Evolutionary conservation across 164 flowering plant genomes (phyloP).

Genomic region (Kalanchoe fedtschenkoi): DNA sequence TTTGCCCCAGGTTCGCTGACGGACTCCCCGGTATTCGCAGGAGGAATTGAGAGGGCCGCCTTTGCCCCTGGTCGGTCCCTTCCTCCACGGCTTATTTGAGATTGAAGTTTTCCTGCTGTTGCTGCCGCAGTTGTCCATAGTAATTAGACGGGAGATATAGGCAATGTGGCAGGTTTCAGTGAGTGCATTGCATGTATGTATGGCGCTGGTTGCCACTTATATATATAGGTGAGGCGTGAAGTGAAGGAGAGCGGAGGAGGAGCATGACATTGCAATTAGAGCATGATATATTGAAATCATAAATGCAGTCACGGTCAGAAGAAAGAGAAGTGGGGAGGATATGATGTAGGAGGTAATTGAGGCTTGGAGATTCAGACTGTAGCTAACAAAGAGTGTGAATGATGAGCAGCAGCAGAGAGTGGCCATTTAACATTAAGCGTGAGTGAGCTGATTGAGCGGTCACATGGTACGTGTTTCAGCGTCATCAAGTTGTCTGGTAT

Average conservation of each 20-base stretch:
- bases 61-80: slow-evolving; percentile 93
- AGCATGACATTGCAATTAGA: not conserved
- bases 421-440: not conserved
- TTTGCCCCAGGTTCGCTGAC: slow-evolving; percentile 98
- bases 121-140: not conserved
- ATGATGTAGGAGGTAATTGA: too few relatives aligned
- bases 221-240: not conserved
- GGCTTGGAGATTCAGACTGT: not conserved
- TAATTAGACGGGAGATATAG: too few relatives aligned
- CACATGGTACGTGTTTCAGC: not conserved
- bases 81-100: slow-evolving; percentile 82
- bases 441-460: not conserved
- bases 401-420: not conserved
- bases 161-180: not conserved
- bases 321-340: too few relatives aligned
- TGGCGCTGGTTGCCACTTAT: not conserved
- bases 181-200: not conserved
- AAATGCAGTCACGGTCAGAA: slow-evolving; percentile 4
- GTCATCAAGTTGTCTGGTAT: not conserved
- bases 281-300: not conserved
- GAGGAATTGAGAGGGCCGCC: slow-evolving; percentile 93
- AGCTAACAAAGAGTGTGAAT: not conserved
- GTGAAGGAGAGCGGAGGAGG: not conserved
- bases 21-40: slow-evolving; percentile 83
- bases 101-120: not conserved